phyloP scores from a whole-genome alignment of 495 filamentous ascomycete genomes.

The Chaetomium tenue region DNA sequence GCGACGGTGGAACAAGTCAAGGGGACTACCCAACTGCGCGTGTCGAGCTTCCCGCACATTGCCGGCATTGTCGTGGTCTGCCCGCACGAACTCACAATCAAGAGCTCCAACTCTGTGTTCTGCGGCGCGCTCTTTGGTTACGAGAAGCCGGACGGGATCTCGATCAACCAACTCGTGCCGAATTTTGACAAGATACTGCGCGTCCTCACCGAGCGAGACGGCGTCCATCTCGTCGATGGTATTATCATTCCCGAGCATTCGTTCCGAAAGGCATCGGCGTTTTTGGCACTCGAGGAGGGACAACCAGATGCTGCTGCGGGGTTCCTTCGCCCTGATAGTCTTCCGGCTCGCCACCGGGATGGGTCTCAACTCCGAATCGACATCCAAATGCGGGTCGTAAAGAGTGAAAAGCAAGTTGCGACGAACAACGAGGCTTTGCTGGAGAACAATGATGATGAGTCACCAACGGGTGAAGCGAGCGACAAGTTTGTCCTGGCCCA shows the following conservation, averaged over 20 bases:
- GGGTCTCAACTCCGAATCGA: constrained; percentile 89
- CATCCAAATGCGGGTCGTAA: constrained; percentile 91
- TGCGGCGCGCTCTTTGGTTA: constrained; percentile 88
- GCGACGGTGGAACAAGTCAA: constrained; percentile 67
- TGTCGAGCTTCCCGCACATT: constrained; percentile 95
- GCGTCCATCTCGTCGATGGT: constrained; percentile 79
- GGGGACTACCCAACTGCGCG: constrained; percentile 63
- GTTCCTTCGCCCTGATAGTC: constrained; percentile 76
- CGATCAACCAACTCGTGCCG: constrained; percentile 78
- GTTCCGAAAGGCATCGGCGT: constrained; percentile 82
- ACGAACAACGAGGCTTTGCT: constrained; percentile 44
- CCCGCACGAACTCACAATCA: constrained; percentile 70
- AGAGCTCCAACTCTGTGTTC: constrained; percentile 92
- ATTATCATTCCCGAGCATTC: constrained; percentile 95
- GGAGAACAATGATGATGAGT: constrained; percentile 54
- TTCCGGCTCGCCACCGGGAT: constrained; percentile 84
- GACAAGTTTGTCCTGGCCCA: constrained; percentile 37
- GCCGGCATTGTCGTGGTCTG: constrained; percentile 92
- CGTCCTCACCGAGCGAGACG: constrained; percentile 81
- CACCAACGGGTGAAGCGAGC: constrained; percentile 29
- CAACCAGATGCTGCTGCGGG: constrained; percentile 70
- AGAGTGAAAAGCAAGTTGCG: constrained; percentile 64
- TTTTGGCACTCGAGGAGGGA: constrained; percentile 77
- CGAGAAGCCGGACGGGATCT: constrained; percentile 72
- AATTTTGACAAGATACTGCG: constrained; percentile 79